Percentiles rank a stretch among this genome's conserved stretches.
These are phyloP conservation scores for Tothia fuscella DNA, from an alignment of 2,329 filamentous ascomycete species.

Conservation along the genomic window DNA sequence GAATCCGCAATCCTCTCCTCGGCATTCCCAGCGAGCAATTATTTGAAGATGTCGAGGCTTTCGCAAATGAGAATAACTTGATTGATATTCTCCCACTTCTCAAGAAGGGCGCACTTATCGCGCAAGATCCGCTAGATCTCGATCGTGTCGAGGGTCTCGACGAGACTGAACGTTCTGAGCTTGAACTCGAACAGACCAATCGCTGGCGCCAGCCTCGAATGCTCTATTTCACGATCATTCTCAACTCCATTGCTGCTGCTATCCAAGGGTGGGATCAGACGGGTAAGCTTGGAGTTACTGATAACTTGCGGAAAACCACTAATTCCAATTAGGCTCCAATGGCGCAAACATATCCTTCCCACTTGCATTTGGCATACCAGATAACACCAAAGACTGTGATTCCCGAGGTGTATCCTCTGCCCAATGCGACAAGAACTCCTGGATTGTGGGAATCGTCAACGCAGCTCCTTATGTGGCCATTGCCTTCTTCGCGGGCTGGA, in stretches of 20 bases:
- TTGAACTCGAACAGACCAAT: constrained; percentile 52
- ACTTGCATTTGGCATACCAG: constrained; percentile 38
- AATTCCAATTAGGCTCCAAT: constrained; percentile 27
- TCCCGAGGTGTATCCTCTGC: neutral
- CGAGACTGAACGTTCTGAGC: constrained; percentile 45
- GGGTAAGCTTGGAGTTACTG: constrained; percentile 22
- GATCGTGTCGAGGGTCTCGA: constrained; percentile 50
- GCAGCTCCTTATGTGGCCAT: constrained; percentile 15
- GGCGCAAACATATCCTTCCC: constrained; percentile 50
- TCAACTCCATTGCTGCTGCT: constrained; percentile 58
- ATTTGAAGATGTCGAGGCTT: constrained; percentile 45
- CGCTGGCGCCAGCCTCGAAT: constrained; percentile 39
- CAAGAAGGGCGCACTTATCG: constrained; percentile 59
- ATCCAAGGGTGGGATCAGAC: constrained; percentile 58
- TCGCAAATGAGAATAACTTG: constrained; percentile 48
- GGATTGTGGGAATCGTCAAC: constrained; percentile 20
- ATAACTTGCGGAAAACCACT: constrained; percentile 12
- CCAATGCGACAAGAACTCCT: constrained; percentile 17
- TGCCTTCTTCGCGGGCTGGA: constrained; percentile 16
- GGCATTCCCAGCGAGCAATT: constrained; percentile 41
- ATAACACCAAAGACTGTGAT: constrained; percentile 11
- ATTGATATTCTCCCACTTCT: constrained; percentile 46
- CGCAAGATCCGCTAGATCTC: constrained; percentile 54
- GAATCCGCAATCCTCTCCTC: constrained; percentile 45
- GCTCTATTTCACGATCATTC: constrained; percentile 54